Conservation (phyloP, 106 monocot species). For the Dendrobium nobile region DNA sequence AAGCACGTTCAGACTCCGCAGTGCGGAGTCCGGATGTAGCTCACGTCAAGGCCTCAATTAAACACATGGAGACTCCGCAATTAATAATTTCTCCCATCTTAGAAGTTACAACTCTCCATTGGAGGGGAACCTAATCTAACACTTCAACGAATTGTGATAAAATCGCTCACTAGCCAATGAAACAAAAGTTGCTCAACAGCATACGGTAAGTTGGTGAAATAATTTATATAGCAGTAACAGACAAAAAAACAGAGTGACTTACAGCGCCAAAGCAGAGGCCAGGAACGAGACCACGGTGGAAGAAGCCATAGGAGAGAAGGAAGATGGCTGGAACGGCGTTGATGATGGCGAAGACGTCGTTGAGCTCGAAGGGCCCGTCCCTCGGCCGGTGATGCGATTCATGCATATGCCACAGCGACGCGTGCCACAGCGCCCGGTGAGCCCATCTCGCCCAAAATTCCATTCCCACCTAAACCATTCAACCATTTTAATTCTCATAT, state of each 20-base stretch:
- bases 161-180: no score
- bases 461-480: constrained; percentile 63
- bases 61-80: no score
- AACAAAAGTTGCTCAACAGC: no score
- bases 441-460: constrained; percentile 96
- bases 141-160: no score
- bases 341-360: constrained; percentile 84
- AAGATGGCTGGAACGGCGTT: constrained; percentile 88
- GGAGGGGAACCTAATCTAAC: no score
- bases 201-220: no score
- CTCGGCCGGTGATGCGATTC: constrained; percentile 85
- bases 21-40: no score
- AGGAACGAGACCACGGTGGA: constrained; percentile 74
- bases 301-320: constrained; percentile 74
- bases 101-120: no score
- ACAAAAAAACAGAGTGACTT: background rate
- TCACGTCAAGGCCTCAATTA: no score
- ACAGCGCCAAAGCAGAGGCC: constrained; percentile 98
- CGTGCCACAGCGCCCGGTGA: constrained; percentile 83
- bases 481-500: background rate
- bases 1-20: no score
- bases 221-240: background rate
- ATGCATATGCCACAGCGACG: constrained; percentile 93
- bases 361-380: constrained; percentile 90
- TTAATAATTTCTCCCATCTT: no score